phyloP scores from a whole-genome alignment of 2,329 filamentous ascomycete genomes.

The Colletotrichum kahawae region DNA sequence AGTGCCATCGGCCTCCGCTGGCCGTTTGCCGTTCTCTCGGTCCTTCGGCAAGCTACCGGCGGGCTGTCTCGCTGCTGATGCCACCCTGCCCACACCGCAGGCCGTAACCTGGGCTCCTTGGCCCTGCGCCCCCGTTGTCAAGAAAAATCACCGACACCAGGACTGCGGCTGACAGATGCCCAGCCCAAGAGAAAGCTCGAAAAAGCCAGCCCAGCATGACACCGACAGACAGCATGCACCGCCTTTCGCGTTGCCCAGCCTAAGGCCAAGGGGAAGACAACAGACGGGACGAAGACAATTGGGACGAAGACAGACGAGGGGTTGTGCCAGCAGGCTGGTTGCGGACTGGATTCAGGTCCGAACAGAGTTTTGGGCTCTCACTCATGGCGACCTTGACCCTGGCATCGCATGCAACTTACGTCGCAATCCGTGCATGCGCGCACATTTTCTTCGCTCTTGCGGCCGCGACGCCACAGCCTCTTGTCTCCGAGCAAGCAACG shows the following conservation, averaged over 20 bases:
- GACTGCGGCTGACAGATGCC: not conserved
- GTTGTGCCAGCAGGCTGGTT: not conserved
- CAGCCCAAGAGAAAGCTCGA: not conserved
- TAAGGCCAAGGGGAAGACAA: not conserved
- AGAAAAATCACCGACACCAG: slow-evolving; percentile 8
- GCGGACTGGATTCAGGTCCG: not conserved
- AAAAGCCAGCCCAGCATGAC: not conserved
- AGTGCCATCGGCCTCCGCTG: not conserved
- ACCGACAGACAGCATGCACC: not conserved
- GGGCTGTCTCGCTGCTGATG: not conserved
- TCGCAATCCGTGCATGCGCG: not conserved
- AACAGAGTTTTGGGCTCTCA: slow-evolving; percentile 4
- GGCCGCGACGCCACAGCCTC: slow-evolving; percentile 6
- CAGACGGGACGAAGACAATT: not conserved
- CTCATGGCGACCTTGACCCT: not conserved
- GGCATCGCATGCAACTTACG: not conserved
- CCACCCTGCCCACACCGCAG: not conserved
- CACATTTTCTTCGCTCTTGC: not conserved
- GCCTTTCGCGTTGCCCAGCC: not conserved
- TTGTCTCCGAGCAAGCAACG: not conserved
- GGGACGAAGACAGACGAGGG: not conserved
- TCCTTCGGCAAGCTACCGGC: not conserved
- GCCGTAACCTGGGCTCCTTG: not conserved
- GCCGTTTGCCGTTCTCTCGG: not conserved
- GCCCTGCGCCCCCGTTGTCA: not conserved